A percentile compares a stretch with the other conserved stretches of the same genome.
These are phyloP conservation scores for Mycosphaerelloides madeirae DNA, from an alignment of 2,329 filamentous ascomycete species.

Conservation along the genomic window DNA sequence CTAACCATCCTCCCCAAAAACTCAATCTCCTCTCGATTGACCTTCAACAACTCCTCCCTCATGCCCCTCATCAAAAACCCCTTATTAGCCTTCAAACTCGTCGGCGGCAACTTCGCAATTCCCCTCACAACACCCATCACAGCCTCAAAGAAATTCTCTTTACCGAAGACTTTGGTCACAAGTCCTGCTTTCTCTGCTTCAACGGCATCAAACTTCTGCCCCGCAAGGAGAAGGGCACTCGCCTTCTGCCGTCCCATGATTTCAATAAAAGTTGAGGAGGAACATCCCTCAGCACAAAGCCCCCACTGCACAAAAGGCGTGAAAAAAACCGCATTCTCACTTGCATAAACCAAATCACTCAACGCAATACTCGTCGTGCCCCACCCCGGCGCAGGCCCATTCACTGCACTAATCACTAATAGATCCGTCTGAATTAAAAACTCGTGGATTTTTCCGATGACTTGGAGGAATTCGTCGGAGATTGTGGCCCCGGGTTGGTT, in stretches of 20 bases:
- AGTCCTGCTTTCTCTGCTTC: slow-evolving; percentile 18
- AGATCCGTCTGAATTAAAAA: slow-evolving; percentile 20
- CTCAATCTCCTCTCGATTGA: slow-evolving; percentile 18
- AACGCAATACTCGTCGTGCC: slow-evolving; percentile 17
- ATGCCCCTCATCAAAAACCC: slow-evolving; percentile 15
- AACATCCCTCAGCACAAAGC: slow-evolving; percentile 22
- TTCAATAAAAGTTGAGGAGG: slow-evolving; percentile 13
- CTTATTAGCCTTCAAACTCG: slow-evolving; percentile 20
- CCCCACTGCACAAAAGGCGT: slow-evolving; percentile 26
- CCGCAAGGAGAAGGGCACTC: slow-evolving; percentile 18
- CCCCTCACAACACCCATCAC: slow-evolving; percentile 19
- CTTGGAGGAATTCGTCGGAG: slow-evolving; percentile 15
- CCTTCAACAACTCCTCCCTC: slow-evolving; percentile 18
- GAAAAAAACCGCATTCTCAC: slow-evolving; percentile 20
- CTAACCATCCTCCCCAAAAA: slow-evolving; percentile 15
- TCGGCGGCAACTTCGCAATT: slow-evolving; percentile 16
- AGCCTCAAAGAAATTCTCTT: slow-evolving; percentile 16
- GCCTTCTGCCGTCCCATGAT: slow-evolving; percentile 23
- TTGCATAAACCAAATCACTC: slow-evolving; percentile 21
- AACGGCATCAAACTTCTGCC: slow-evolving; percentile 14
- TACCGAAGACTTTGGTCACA: slow-evolving; percentile 16
- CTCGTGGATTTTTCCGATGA: slow-evolving; percentile 17
- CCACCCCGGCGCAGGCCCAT: slow-evolving; percentile 20
- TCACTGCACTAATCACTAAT: slow-evolving; percentile 18
- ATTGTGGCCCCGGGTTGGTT: slow-evolving; percentile 15